A percentile compares a stretch with the other conserved stretches of the same genome.
These are phyloP conservation scores for Petasospora fabianii DNA, from an alignment of 1,139 yeast genomes.

Conservation along the genomic window DNA sequence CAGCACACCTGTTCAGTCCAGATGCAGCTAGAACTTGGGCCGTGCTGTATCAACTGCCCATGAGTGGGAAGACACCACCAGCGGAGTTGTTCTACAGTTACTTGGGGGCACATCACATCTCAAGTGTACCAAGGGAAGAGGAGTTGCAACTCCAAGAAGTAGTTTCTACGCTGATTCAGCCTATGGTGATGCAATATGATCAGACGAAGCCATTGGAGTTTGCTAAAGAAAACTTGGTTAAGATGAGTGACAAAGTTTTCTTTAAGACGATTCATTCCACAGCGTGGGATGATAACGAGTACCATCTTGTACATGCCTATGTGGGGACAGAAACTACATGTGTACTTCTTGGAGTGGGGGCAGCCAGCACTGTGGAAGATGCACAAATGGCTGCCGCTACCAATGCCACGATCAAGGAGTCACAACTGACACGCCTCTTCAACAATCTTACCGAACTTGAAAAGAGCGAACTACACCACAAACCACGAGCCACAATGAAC, in stretches of 20 bases:
- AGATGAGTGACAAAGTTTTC: conserved; percentile 5
- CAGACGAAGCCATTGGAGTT: not conserved
- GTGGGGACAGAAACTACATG: conserved; percentile 1
- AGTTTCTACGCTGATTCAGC: conserved; percentile 15
- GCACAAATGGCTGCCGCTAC: conserved; percentile 15
- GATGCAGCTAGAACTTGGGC: conserved; percentile 4
- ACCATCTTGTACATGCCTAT: conserved; percentile 10
- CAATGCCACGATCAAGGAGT: not conserved
- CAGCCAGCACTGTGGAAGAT: conserved; percentile 8
- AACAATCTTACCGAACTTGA: not conserved
- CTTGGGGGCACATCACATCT: conserved; percentile 13
- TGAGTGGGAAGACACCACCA: not conserved
- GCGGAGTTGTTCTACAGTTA: conserved; percentile 14
- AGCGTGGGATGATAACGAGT: not conserved
- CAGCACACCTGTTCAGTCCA: conserved; percentile 2
- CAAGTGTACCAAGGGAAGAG: conserved; percentile 1
- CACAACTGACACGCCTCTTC: conserved; percentile 1
- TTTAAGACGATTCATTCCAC: conserved; percentile 7
- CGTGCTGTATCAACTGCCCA: conserved; percentile 3
- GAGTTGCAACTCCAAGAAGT: conserved; percentile 4
- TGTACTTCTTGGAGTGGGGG: conserved; percentile 11
- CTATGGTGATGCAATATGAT: conserved; percentile 13
- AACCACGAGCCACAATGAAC: not conserved
- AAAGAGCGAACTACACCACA: not conserved
- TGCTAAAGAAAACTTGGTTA: conserved; percentile 7